Conservation (phyloP, 192 early-diverging fungal species). For the Backusella luteola region DNA sequence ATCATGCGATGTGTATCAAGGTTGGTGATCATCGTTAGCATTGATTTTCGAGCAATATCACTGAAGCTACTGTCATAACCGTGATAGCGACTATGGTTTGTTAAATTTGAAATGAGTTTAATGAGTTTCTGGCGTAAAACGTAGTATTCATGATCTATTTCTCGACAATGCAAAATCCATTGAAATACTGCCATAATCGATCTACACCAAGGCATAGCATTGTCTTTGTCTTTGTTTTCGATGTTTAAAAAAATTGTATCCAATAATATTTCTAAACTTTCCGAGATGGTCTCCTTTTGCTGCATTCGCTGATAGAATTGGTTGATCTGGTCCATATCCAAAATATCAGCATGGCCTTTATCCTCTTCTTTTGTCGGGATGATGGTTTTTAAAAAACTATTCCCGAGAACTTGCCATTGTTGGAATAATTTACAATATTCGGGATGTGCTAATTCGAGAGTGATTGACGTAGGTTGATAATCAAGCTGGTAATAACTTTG, state of each 20-base stretch:
- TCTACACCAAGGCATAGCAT: slow-evolving; percentile 5
- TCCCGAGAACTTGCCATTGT: slow-evolving; percentile 17
- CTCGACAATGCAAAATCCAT: background rate
- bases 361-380: background rate
- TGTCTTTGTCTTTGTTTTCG: background rate
- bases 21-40: background rate
- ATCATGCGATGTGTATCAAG: slow-evolving; percentile 16
- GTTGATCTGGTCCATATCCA: slow-evolving; percentile 5
- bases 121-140: background rate
- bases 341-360: background rate
- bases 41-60: background rate
- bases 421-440: slow-evolving; percentile 11
- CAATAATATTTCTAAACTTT: slow-evolving; percentile 12
- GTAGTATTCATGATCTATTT: background rate
- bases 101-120: background rate
- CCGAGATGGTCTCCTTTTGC: background rate
- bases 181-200: background rate
- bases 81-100: background rate
- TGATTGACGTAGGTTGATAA: background rate
- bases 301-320: slow-evolving; percentile 9
- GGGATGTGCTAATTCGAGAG: background rate
- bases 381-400: slow-evolving; percentile 8
- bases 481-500: slow-evolving; percentile 16
- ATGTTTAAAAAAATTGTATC: slow-evolving; percentile 8
- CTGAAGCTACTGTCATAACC: background rate